Percentiles rank a stretch among this genome's conserved stretches.
phyloP scores from a whole-genome alignment of 1,139 yeast genomes.

The Dujonia santamariae region DNA sequence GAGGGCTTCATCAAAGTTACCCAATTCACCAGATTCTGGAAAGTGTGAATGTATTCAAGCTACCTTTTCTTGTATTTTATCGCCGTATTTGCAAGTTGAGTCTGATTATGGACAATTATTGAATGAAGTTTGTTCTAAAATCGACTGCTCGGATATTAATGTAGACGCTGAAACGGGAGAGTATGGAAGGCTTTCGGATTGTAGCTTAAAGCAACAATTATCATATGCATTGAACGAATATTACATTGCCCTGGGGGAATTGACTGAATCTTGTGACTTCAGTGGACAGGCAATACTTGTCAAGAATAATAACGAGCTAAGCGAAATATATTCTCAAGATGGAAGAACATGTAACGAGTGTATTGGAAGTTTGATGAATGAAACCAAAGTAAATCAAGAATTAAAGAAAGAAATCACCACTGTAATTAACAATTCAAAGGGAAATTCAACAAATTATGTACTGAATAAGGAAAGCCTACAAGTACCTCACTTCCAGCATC shows the following conservation, averaged over 20 bases:
- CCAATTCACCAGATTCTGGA: slow-evolving; percentile 51
- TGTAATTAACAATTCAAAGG: too few species aligned
- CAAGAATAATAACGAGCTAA: slow-evolving; percentile 21
- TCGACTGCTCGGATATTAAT: slow-evolving; percentile 50
- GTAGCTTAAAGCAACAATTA: slow-evolving; percentile 48
- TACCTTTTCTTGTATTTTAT: slow-evolving; percentile 47
- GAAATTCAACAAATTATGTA: too few species aligned
- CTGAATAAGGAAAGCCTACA: too few species aligned
- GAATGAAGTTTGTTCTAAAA: slow-evolving; percentile 44
- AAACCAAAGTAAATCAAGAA: not conserved
- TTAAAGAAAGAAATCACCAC: too few species aligned
- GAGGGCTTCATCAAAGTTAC: slow-evolving; percentile 44
- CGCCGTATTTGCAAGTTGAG: slow-evolving; percentile 28
- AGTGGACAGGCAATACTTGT: slow-evolving; percentile 36
- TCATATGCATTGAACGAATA: slow-evolving; percentile 52
- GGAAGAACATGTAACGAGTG: slow-evolving; percentile 25
- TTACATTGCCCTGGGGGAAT: slow-evolving; percentile 30
- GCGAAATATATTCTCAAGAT: slow-evolving; percentile 19
- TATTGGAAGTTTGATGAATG: not conserved
- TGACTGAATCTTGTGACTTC: slow-evolving; percentile 32
- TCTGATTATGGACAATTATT: slow-evolving; percentile 33
- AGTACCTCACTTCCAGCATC: too few species aligned
- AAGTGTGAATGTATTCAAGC: slow-evolving; percentile 58
- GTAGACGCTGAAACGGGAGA: slow-evolving; percentile 47
- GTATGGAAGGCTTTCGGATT: slow-evolving; percentile 60